Evolutionary conservation across 345 rosid genomes (phyloP), one percentile per base, ranked within the genome.

Genomic region (Stellera chamaejasme): DNA sequence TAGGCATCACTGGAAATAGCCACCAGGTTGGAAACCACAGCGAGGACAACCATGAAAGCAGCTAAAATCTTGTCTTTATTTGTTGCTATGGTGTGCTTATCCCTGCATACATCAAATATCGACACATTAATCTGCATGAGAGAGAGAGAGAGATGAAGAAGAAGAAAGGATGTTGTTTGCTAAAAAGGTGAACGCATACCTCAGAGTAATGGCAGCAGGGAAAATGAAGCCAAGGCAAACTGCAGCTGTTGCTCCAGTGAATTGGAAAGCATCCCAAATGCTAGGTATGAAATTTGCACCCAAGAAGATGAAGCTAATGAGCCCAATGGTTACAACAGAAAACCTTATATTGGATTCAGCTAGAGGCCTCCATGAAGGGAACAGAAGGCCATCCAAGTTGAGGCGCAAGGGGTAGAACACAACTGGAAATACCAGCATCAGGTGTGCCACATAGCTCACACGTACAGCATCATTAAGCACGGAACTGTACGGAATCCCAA

Each of bases 251-350:
- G 99, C 96, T 68, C 96, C 99, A 45, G 96, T 89, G 55, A 93
- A 87, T 58, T 93, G 96, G 72, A 93, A 93, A 63, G 91, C 99
- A 66, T 82, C 96, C 97, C 97, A 93, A 66, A 93, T 93, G 81
- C 90, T 89, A 28, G 99, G 99, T 48, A 93, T 89, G 63, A 78
- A 82, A 72, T 82, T 93, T 45, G 94, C 88, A 48, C 99, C 96
- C 62, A 76, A 45, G 70, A 89, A 83, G 66, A 93, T 84, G 13
- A 79, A 15, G 39, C 66, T 8, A 28, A 89, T 74, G 66, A 89
- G 94, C 5, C 67, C 83, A n/a, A 48, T 53, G 45, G 96, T 93
- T 56, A 89, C 47, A 10, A 69, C 72, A 9, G 77, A 74, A 71
- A 89, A 93, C 72, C 97, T 82, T 72, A 48, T n/a, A 67, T 86